Evolutionary conservation across 192 early-diverging fungal genomes (phyloP), one percentile per base, ranked within the genome.

Genomic region (Coemansia sp.): DNA sequence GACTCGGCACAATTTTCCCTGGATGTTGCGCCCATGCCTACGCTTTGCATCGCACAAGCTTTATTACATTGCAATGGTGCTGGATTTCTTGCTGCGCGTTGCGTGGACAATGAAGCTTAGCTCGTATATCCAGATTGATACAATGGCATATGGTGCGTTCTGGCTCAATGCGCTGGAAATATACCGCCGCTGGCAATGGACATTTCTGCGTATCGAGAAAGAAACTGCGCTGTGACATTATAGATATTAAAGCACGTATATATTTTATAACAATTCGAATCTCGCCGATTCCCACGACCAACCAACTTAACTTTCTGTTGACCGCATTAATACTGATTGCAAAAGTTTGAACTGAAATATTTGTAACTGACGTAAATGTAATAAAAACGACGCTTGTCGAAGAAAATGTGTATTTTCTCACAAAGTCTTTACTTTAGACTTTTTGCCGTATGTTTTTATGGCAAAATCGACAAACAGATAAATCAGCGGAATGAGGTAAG

Each of bases 151-250:
- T 25, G 79, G 89, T 15, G 90, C 92, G 8, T 85, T 96, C 53
- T 82, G 86, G 64, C 79, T 97, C 65, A 92, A 92, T 59, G 65
- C 85, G 14, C 66, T 96, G 4, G 95, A 98, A 74, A 84, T 99
- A 7, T 62, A 89, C 21, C 69, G 95, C 35, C 83, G 96, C 39
- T 98, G 94, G 91, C 82, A 96, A 51, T 99, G 97, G 97, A 90
- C 94, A 0, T 91, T 96, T 57, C 90, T 99, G 69, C 79, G 96
- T 29, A 69, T 97, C 25, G 97, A 99, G 73, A 76, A 76, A 49
- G 79, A 82, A 38, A 65, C 68, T 2, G 79, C 65, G 0, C 21
- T 64, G 21, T 48, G 15, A 32, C 9, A 27, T 14, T 22, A 49
- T 21, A 45, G 41, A 45, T 15, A 45, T 45, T 45, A 45, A 45